These are phyloP conservation scores for Phytophthora kernoviae DNA, from an alignment of 352 stramenopile genomes.

Conservation along the genomic window DNA sequence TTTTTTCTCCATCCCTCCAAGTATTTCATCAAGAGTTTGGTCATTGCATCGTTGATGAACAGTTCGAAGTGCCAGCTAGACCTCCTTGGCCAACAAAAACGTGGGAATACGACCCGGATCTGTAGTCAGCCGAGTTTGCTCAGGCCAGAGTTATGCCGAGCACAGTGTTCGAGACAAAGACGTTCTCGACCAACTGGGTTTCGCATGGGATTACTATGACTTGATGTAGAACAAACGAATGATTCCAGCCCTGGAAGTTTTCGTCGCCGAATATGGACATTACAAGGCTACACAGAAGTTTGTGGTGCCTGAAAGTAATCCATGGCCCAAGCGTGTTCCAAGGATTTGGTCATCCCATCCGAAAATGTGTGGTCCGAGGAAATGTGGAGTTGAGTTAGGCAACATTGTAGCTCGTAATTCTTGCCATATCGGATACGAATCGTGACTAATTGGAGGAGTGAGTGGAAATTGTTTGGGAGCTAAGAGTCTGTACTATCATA, in stretches of 20 bases:
- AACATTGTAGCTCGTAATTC: no score
- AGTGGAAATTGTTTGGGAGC: no score
- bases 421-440: no score
- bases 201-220: constrained; percentile 39
- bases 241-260: constrained; percentile 40
- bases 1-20: background rate
- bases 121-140: constrained; percentile 42
- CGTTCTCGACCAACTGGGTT: constrained; percentile 37
- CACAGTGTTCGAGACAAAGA: constrained; percentile 43
- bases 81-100: background rate
- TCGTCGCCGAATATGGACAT: constrained; percentile 34
- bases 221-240: constrained; percentile 41
- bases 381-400: background rate
- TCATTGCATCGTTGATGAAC: background rate
- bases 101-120: background rate
- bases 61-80: background rate
- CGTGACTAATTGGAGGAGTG: no score
- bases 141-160: constrained; percentile 24
- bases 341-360: background rate
- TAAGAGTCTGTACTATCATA: no score
- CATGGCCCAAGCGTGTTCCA: background rate
- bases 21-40: background rate
- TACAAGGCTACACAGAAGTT: constrained; percentile 11
- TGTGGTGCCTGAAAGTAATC: background rate
- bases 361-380: background rate